phyloP scores from a whole-genome alignment of 352 stramenopile genomes.

The Globisporangium nodosum region DNA sequence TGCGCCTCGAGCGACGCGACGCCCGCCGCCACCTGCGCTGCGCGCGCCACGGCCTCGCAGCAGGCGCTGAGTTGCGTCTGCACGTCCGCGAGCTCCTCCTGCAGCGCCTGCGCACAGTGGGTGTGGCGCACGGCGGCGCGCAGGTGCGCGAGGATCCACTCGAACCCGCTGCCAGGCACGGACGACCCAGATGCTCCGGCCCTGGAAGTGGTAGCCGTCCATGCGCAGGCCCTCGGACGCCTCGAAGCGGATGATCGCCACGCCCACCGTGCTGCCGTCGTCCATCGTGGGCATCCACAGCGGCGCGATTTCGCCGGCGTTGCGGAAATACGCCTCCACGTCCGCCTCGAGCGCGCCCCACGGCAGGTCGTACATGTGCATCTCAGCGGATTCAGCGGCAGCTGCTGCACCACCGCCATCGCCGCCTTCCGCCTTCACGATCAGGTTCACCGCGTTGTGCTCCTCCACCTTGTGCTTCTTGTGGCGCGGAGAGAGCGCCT shows the following conservation, averaged over 20 bases:
- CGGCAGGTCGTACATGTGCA: slow-evolving; percentile 63
- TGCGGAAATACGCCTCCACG: slow-evolving; percentile 61
- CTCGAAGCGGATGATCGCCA: slow-evolving; percentile 56
- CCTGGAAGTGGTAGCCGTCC: slow-evolving; percentile 64
- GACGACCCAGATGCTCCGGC: slow-evolving; percentile 55
- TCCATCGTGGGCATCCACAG: slow-evolving; percentile 69
- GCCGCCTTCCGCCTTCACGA: slow-evolving; percentile 43
- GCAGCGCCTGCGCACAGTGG: slow-evolving; percentile 21
- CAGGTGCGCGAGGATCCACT: slow-evolving; percentile 22
- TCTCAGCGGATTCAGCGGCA: slow-evolving; percentile 23
- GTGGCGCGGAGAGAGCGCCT: slow-evolving; percentile 21
- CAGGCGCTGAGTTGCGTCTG: slow-evolving; percentile 17
- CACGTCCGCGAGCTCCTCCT: slow-evolving; percentile 16
- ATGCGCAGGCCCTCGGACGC: slow-evolving; percentile 48
- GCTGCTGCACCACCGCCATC: not conserved
- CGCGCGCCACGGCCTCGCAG: slow-evolving; percentile 20
- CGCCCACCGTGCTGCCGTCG: slow-evolving; percentile 62
- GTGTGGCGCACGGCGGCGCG: slow-evolving; percentile 13
- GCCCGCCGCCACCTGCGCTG: slow-evolving; percentile 20
- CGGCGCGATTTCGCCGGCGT: slow-evolving; percentile 38
- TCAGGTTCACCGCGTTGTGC: slow-evolving; percentile 14
- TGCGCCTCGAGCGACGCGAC: slow-evolving; percentile 19
- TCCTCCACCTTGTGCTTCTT: slow-evolving; percentile 37
- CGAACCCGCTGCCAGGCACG: slow-evolving; percentile 21
- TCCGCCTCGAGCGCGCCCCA: slow-evolving; percentile 43